Conservation (phyloP, 2,329 filamentous ascomycete genomes). For the Penicillium verrucosum region DNA sequence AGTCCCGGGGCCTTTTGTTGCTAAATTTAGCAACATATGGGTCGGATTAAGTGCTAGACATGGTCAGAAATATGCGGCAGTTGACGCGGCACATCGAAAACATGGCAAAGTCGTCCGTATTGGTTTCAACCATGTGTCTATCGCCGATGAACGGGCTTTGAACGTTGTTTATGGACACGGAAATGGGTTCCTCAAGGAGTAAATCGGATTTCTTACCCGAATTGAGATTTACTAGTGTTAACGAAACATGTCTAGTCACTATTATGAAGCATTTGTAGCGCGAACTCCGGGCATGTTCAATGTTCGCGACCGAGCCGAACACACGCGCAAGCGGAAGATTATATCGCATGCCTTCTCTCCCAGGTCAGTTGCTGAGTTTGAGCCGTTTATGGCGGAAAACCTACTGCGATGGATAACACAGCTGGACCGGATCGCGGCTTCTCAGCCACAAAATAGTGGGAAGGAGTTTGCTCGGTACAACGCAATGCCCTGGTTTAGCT, state of each 20-base stretch:
- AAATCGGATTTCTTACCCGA: background rate
- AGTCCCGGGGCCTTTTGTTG: slow-evolving; percentile 18
- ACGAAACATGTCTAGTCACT: slow-evolving; percentile 7
- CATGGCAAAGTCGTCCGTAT: slow-evolving; percentile 23
- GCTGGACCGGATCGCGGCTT: slow-evolving; percentile 17
- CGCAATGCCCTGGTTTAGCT: slow-evolving; percentile 25
- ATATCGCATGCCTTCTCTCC: slow-evolving; percentile 36
- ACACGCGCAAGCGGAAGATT: slow-evolving; percentile 36
- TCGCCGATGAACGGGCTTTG: slow-evolving; percentile 19
- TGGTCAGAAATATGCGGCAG: slow-evolving; percentile 26
- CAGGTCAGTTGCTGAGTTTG: slow-evolving; percentile 31
- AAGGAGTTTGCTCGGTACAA: slow-evolving; percentile 10
- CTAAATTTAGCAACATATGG: slow-evolving; percentile 24
- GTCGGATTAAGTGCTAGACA: slow-evolving; percentile 15
- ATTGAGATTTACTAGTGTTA: background rate
- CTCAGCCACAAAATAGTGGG: background rate
- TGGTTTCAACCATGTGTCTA: slow-evolving; percentile 25
- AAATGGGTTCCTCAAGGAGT: slow-evolving; percentile 34
- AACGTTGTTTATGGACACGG: slow-evolving; percentile 29
- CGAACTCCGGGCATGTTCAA: slow-evolving; percentile 36
- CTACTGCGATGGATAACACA: slow-evolving; percentile 19
- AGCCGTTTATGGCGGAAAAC: slow-evolving; percentile 31
- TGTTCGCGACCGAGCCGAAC: slow-evolving; percentile 31
- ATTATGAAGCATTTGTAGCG: slow-evolving; percentile 36
- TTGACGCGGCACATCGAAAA: slow-evolving; percentile 44